Base-by-base conservation (phyloP, 805 yeast genomes). In the Candida namnaoensis region DNA sequence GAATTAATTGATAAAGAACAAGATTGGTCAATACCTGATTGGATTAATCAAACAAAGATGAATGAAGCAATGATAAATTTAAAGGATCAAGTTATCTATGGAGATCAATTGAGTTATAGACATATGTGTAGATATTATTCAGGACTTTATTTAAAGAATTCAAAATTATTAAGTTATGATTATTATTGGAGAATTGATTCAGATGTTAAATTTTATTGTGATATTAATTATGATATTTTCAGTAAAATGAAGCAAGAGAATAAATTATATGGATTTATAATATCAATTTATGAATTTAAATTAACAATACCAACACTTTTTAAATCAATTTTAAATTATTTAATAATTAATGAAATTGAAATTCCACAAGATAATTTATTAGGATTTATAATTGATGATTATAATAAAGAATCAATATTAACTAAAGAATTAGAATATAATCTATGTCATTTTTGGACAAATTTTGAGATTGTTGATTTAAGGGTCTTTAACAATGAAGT, bases 111-210 rank as follows among this genome's bases (percentile, higher is more conserved):
- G 48, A 69, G 87, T n/a, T 86, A 85, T 65, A 77, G 93, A 56
- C 90, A 84, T 64, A 84, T 87, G 91, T 86, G 95, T 62, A 74
- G 95, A 53, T 86, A 72, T 58, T 87, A 85, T 61, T 74, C 87
- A 28, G 93, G 93, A 2, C 80, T 81, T 58, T 82, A 86, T 67
- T 86, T 78, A 75, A 69, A 80, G 54, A 84, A 83, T 55, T 75
- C 72, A 40, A 62, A 77, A 40, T 57, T 86, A 62, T 66, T 69
- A 43, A 74, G 79, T 30, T 86, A 79, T 70, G 85, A 82, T 55
- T 86, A 81, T 74, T 86, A 85, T 71, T 86, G 95, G 95, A 78
- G 95, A 64, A 90, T 87, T 35, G 95, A 87, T 64, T 95, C 95
- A 23, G 81, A 76, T 53, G 76, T 80, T 54, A 71, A 75, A 57